Percentiles rank a stretch among this genome's conserved stretches.
Evolutionary conservation across 2,329 filamentous ascomycete species (phyloP).

Genomic region (Microcyclospora tardicrescens): DNA sequence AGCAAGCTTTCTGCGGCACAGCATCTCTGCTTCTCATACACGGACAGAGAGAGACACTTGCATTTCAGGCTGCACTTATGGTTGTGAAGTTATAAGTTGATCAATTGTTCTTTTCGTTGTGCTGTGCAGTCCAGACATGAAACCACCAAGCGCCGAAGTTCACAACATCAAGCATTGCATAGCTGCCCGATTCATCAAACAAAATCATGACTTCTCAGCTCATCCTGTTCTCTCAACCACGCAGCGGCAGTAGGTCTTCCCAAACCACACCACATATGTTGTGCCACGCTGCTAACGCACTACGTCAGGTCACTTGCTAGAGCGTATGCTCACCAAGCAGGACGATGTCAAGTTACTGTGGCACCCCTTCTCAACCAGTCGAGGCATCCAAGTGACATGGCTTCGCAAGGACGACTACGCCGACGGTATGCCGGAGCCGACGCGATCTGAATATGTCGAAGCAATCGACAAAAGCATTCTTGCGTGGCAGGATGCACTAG

Average conservation of each 20-base stretch:
- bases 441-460: conserved; percentile 1
- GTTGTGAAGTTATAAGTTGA: no score
- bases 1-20: no score
- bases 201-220: neutral
- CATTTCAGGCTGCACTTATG: no score
- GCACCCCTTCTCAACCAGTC: conserved; percentile 1
- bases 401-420: conserved; percentile 1
- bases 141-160: no score
- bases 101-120: no score
- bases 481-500: no score
- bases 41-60: no score
- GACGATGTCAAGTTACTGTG: conserved; percentile 1
- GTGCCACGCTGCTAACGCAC: neutral
- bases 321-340: conserved; percentile 6
- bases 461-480: neutral
- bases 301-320: conserved; percentile 3
- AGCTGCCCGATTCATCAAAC: no score
- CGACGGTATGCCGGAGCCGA: conserved; percentile 1
- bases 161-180: no score
- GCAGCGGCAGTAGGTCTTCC: conserved; percentile 1
- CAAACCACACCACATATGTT: neutral
- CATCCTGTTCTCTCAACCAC: conserved; percentile 3
- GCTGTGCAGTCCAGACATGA: no score
- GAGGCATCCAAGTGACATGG: conserved; percentile 5
- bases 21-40: no score